These are phyloP conservation scores for Pleurotus platypus DNA, from an alignment of 768 basidiomycete species.

Conservation along the genomic window DNA sequence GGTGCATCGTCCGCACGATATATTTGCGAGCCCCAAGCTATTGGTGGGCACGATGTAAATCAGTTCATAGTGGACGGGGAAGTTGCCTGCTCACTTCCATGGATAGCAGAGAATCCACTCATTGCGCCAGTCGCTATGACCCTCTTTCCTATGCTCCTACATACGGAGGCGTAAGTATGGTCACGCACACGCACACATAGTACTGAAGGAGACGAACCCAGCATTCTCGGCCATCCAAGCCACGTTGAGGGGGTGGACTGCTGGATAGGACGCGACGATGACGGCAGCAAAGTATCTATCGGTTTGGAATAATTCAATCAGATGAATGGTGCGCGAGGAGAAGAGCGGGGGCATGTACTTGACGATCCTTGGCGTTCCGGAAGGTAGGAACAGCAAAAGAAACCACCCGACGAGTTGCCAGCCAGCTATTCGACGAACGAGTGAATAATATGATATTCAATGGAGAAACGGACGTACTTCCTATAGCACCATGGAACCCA, in stretches of 20 bases:
- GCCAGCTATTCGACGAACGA: neutral
- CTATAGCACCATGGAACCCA: conserved; percentile 2
- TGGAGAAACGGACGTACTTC: neutral
- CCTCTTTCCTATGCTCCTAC: conserved; percentile 3
- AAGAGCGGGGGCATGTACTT: neutral
- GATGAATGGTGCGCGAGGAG: too few relatives aligned
- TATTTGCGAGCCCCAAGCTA: conserved; percentile 12
- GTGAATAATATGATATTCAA: too few relatives aligned
- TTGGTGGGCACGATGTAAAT: too few relatives aligned
- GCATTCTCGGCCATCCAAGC: conserved; percentile 9
- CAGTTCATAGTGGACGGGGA: neutral
- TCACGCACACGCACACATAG: neutral
- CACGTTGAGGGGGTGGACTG: conserved; percentile 6
- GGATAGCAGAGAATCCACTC: conserved; percentile 10
- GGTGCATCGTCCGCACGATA: conserved; percentile 13
- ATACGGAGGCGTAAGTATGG: neutral
- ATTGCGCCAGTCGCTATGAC: conserved; percentile 8
- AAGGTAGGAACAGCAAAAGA: conserved; percentile 1
- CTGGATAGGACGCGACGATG: conserved; percentile 6
- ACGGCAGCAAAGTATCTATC: conserved; percentile 7
- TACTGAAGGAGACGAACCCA: neutral
- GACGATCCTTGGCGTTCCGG: neutral
- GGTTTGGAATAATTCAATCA: too few relatives aligned
- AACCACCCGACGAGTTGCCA: conserved; percentile 8
- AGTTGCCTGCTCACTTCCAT: conserved; percentile 3